phyloP scores from a whole-genome alignment of 2,329 filamentous ascomycete species.

The Daldinia sp. region DNA sequence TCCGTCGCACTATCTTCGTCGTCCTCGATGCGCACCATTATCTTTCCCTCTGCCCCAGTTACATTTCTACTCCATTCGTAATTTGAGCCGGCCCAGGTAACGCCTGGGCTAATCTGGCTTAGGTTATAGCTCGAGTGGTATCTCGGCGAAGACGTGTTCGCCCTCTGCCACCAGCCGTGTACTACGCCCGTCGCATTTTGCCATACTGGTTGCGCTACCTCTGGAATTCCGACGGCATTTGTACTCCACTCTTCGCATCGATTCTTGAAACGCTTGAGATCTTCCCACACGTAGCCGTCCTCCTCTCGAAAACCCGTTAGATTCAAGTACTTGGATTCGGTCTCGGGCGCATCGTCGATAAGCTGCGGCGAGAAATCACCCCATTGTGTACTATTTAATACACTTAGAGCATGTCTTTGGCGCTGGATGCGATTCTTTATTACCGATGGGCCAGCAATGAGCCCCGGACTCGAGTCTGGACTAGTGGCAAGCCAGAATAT shows the following conservation, averaged over 20 bases:
- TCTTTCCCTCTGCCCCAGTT: slow-evolving; percentile 76
- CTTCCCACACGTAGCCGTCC: slow-evolving; percentile 83
- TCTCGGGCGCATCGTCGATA: slow-evolving; percentile 48
- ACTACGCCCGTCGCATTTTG: slow-evolving; percentile 82
- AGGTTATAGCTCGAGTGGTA: slow-evolving; percentile 70
- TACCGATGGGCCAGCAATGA: slow-evolving; percentile 58
- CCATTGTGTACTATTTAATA: slow-evolving; percentile 69
- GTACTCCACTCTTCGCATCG: slow-evolving; percentile 72
- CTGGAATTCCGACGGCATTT: slow-evolving; percentile 61
- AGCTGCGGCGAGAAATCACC: slow-evolving; percentile 67
- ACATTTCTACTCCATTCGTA: slow-evolving; percentile 82
- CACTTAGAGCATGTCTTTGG: slow-evolving; percentile 64
- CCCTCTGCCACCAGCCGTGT: slow-evolving; percentile 79
- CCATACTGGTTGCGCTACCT: slow-evolving; percentile 68
- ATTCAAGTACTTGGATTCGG: slow-evolving; percentile 67
- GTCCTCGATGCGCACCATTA: slow-evolving; percentile 76
- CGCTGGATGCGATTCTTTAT: slow-evolving; percentile 62
- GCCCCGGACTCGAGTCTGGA: slow-evolving; percentile 56
- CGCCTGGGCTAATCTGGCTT: slow-evolving; percentile 71
- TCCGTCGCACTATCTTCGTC: slow-evolving; percentile 57
- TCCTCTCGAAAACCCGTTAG: slow-evolving; percentile 80
- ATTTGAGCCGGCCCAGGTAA: slow-evolving; percentile 72
- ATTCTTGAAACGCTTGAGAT: slow-evolving; percentile 74
- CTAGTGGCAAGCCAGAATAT: slow-evolving; percentile 60
- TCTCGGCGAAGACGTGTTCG: slow-evolving; percentile 60